Percentiles rank a stretch among this genome's conserved stretches.
These are phyloP conservation scores for Cladosporium colombiae DNA, from an alignment of 2,329 filamentous ascomycete species.

Conservation along the genomic window DNA sequence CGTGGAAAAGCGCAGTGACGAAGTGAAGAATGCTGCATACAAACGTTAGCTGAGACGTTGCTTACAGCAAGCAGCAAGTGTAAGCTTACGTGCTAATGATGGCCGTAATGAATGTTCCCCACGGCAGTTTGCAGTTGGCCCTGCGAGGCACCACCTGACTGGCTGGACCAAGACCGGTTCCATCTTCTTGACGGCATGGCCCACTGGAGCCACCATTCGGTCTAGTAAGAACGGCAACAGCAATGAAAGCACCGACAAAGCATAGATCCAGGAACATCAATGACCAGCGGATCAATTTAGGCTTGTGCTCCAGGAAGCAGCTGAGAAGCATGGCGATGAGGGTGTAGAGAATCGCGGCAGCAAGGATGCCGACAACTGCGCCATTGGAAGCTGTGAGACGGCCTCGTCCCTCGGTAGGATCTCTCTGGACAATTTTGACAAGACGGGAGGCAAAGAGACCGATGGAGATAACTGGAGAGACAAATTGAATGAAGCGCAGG, in stretches of 20 bases:
- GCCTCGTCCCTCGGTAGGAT: background rate
- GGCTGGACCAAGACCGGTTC: constrained; percentile 19
- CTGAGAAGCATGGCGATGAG: constrained; percentile 40
- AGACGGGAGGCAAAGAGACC: constrained; percentile 47
- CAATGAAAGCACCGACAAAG: constrained; percentile 48
- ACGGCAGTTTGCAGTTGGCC: constrained; percentile 43
- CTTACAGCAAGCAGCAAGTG: background rate
- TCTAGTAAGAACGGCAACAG: constrained; percentile 44
- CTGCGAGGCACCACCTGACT: constrained; percentile 23
- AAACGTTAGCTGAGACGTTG: background rate
- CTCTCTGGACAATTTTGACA: constrained; percentile 42
- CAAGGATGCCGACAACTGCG: constrained; percentile 49
- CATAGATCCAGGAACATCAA: constrained; percentile 44
- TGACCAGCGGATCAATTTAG: constrained; percentile 41
- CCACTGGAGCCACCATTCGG: constrained; percentile 4
- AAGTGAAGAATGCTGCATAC: constrained; percentile 45
- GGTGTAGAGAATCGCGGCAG: constrained; percentile 48
- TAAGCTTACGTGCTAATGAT: constrained; percentile 49
- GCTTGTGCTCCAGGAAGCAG: constrained; percentile 38
- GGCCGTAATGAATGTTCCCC: constrained; percentile 47
- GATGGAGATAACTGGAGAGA: constrained; percentile 47
- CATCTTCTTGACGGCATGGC: constrained; percentile 7
- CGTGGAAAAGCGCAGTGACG: constrained; percentile 46
- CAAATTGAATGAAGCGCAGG: constrained; percentile 47
- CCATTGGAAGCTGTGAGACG: constrained; percentile 39